Conservation (phyloP, 768 basidiomycete genomes). For the Crepidotus variabilis region DNA sequence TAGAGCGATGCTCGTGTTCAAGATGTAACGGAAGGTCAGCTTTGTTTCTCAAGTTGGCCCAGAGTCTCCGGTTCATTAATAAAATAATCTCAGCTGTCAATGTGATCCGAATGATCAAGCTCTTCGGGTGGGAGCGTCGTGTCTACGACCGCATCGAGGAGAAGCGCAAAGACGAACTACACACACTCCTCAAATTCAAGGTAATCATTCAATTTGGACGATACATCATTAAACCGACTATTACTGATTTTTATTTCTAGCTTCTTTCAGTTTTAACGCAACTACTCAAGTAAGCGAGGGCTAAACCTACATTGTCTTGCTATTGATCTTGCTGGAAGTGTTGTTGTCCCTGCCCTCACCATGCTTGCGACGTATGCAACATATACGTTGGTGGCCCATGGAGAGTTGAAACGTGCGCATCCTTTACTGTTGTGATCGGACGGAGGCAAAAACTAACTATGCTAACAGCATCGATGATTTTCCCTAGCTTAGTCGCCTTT, state of each 20-base stretch:
- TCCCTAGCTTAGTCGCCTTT: slow-evolving; percentile 60
- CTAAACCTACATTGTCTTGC: background rate
- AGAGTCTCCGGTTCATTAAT: slow-evolving; percentile 4
- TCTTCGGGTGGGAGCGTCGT: slow-evolving; percentile 66
- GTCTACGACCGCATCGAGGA: slow-evolving; percentile 48
- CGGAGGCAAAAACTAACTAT: slow-evolving; percentile 31
- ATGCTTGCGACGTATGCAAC: slow-evolving; percentile 65
- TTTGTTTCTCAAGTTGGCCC: background rate
- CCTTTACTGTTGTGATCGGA: slow-evolving; percentile 18
- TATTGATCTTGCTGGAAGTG: slow-evolving; percentile 28
- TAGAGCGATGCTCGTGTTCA: slow-evolving; percentile 41
- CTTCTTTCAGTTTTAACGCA: slow-evolving; percentile 1
- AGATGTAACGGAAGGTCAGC: slow-evolving; percentile 55
- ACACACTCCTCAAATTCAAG: slow-evolving; percentile 49
- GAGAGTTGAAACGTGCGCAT: background rate
- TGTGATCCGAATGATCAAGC: slow-evolving; percentile 64
- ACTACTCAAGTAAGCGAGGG: slow-evolving; percentile 6
- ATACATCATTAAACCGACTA: background rate
- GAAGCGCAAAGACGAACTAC: slow-evolving; percentile 61
- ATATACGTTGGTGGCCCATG: slow-evolving; percentile 34
- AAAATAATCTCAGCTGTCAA: slow-evolving; percentile 34
- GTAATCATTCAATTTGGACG: slow-evolving; percentile 15
- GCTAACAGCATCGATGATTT: slow-evolving; percentile 40
- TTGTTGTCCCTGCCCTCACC: slow-evolving; percentile 54
- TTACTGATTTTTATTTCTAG: slow-evolving; percentile 2